Base-by-base conservation (phyloP, 2,329 filamentous ascomycete genomes). In the Nannizziopsis arthrosporioides region DNA sequence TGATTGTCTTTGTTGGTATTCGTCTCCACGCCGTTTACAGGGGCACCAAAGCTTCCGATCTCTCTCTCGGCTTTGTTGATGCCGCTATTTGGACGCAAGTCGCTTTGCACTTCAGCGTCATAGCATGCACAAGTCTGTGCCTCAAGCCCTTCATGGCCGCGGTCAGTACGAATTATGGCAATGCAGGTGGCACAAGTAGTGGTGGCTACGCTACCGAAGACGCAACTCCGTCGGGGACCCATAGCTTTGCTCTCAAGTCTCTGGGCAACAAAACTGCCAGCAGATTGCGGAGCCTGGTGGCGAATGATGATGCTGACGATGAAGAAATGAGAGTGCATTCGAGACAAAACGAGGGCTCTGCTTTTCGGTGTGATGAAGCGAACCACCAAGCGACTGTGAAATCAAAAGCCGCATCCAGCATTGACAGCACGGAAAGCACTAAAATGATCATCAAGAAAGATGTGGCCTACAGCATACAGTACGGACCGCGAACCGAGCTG, bases 61-160 rank as follows among this genome's bases (percentile, higher is more conserved):
- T 63, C 11, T 63, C 63, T 15, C 57, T 66, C 42, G 55, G 60
- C 19, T 58, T 59, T 14, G 57, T 64, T 43, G 49, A 56, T 40
- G 58, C 66, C 27, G 58, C 61, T 7, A 55, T 65, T 43, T 68
- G 63, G 63, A 57, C 60, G 15, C 64, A 67, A 51, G 60, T 60
- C 15, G 58, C 65, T 50, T 54, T 67, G 6, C 53, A 61, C 51
- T 66, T 62, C 46, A 56, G 62, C 41, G 57, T 67, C 5, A 56
- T 65, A 17, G 60, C 63, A 10, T 66, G 63, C 54, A 66, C 63
- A 9, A 56, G 63, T 7, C 65, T 65, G 52, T 63, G 58, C 44
- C 56, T 68, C 1, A 58, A 63, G 0, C 61, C 63, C 0, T 67
- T 68, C 47, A 62, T 68, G 58, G 58, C 58, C 5, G 63, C 63